A percentile compares a stretch with the other conserved stretches of the same genome.
These are phyloP conservation scores for Boletus mariae DNA, from an alignment of 1,284 basidiomycete genomes.

Conservation along the genomic window DNA sequence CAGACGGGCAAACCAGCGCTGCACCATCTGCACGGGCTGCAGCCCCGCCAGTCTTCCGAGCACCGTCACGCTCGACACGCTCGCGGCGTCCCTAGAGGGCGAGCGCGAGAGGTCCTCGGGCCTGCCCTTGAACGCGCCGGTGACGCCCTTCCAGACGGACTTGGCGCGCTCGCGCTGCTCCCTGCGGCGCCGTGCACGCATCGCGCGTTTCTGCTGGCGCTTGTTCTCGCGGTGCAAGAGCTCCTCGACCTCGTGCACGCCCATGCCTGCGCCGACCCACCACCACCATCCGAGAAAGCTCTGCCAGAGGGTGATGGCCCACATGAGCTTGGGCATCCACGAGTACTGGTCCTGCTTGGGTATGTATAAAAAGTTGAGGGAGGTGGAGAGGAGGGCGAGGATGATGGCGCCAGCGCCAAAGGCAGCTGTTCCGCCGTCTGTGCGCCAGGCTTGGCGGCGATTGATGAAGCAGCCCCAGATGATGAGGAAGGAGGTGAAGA, in stretches of 20 bases:
- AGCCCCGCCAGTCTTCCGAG: conserved; percentile 11
- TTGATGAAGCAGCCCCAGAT: conserved; percentile 95
- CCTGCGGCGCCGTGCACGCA: conserved; percentile 40
- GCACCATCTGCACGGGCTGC: conserved; percentile 38
- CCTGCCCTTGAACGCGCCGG: conserved; percentile 37
- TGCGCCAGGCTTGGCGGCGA: conserved; percentile 88
- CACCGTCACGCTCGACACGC: not conserved
- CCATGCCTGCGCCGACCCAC: conserved; percentile 93
- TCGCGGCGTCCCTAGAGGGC: conserved; percentile 10
- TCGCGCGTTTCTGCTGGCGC: conserved; percentile 45
- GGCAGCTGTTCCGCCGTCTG: conserved; percentile 91
- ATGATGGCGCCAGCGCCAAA: conserved; percentile 84
- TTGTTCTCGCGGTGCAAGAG: conserved; percentile 58
- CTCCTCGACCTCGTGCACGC: conserved; percentile 60
- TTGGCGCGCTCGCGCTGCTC: conserved; percentile 48
- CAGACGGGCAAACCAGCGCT: conserved; percentile 53
- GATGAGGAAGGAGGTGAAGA: conserved; percentile 87
- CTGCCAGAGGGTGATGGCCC: conserved; percentile 90
- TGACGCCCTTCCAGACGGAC: conserved; percentile 52
- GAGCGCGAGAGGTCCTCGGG: not conserved
- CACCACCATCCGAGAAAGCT: conserved; percentile 93
- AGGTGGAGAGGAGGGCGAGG: conserved; percentile 77
- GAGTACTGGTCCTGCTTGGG: conserved; percentile 75
- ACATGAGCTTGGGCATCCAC: conserved; percentile 84
- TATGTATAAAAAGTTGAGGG: conserved; percentile 84